Conservation (phyloP, 208 protist species). For the Acanthamoeba healyi region DNA sequence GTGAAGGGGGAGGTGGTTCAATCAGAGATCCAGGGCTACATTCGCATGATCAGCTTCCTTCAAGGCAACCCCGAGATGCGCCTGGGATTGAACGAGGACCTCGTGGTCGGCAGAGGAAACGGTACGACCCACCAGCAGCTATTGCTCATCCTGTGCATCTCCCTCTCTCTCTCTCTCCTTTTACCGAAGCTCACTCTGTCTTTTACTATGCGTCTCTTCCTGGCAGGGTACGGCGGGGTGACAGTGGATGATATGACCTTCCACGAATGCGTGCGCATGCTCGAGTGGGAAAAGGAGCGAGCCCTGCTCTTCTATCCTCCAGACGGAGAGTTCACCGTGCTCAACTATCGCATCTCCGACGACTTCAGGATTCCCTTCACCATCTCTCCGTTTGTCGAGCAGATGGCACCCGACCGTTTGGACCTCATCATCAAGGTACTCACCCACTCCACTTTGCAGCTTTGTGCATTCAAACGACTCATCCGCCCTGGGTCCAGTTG, state of each 20-base stretch:
- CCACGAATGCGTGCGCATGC: conserved; percentile 90
- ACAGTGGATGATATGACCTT: conserved; percentile 93
- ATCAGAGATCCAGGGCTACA: conserved; percentile 92
- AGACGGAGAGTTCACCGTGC: conserved; percentile 93
- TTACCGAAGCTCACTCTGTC: no score
- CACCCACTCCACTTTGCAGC: background rate
- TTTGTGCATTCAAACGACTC: background rate
- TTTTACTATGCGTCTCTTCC: no score
- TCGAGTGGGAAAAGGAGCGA: conserved; percentile 90
- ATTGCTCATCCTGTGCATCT: background rate
- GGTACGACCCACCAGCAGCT: background rate
- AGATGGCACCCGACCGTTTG: conserved; percentile 78
- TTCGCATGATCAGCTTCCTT: conserved; percentile 95
- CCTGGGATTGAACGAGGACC: conserved; percentile 93
- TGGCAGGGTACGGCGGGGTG: conserved; percentile 78
- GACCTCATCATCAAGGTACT: conserved; percentile 81
- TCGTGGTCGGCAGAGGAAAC: conserved; percentile 86
- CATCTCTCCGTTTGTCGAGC: conserved; percentile 88
- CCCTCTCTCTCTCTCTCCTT: background rate
- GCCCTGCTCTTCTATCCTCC: conserved; percentile 90
- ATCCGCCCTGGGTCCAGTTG: conserved; percentile 34
- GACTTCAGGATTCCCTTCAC: conserved; percentile 88
- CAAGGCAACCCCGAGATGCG: conserved; percentile 92
- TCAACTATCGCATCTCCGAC: conserved; percentile 93
- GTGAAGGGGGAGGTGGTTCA: conserved; percentile 85